A percentile compares a stretch with the other conserved stretches of the same genome.
Conservation (phyloP, 1,139 yeast genomes). For the Torulaspora globosa region DNA sequence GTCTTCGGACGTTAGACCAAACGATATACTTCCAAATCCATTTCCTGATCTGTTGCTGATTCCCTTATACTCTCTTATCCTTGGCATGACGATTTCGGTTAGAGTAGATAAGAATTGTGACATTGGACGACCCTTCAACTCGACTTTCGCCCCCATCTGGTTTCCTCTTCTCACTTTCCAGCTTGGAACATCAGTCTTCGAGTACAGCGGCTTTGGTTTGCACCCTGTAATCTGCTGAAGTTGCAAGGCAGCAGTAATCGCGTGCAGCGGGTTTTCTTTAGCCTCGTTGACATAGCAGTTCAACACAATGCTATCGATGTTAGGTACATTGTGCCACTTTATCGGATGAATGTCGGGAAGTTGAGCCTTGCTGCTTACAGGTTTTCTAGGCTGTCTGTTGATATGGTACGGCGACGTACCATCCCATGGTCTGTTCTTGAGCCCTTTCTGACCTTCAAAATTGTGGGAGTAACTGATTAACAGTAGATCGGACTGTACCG, state of each 20-base stretch:
- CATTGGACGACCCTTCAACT: slow-evolving; percentile 76
- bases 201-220: slow-evolving; percentile 69
- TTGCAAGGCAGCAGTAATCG: slow-evolving; percentile 74
- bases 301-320: slow-evolving; percentile 58
- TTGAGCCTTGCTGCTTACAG: slow-evolving; percentile 61
- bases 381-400: slow-evolving; percentile 67
- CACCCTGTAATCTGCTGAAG: slow-evolving; percentile 90
- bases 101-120: slow-evolving; percentile 80
- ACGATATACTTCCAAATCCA: slow-evolving; percentile 74
- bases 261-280: slow-evolving; percentile 64
- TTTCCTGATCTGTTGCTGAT: slow-evolving; percentile 77
- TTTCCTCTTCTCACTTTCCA: slow-evolving; percentile 89
- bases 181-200: slow-evolving; percentile 74
- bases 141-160: slow-evolving; percentile 88
- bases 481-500: slow-evolving; percentile 70
- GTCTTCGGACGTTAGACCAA: slow-evolving; percentile 77
- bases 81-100: slow-evolving; percentile 88
- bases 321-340: slow-evolving; percentile 65
- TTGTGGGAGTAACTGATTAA: slow-evolving; percentile 74
- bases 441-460: slow-evolving; percentile 50
- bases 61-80: slow-evolving; percentile 85
- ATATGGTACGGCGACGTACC: slow-evolving; percentile 85
- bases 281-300: slow-evolving; percentile 79
- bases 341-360: slow-evolving; percentile 71
- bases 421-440: slow-evolving; percentile 80